phyloP scores from a whole-genome alignment of 371 early-diverging fungal genomes.

The Capniomyces stellatus region DNA sequence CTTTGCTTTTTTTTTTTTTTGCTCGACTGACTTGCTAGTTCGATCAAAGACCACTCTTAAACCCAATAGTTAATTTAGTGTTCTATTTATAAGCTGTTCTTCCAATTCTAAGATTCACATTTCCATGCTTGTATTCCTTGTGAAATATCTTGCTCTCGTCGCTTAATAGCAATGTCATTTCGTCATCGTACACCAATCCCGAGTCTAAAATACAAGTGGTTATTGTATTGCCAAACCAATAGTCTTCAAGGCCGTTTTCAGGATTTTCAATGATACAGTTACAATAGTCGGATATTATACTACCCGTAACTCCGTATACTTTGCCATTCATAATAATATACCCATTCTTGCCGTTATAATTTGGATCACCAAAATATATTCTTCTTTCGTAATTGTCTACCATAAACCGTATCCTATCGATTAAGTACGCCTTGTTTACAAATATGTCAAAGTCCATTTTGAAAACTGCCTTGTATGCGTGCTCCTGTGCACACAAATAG shows the following conservation, averaged over 20 bases:
- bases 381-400: background rate
- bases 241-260: background rate
- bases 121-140: background rate
- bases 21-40: no score
- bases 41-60: no score
- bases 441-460: conserved; percentile 1
- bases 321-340: background rate
- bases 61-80: no score
- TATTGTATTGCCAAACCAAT: background rate
- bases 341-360: background rate
- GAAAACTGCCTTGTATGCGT: background rate
- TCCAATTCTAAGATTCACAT: background rate
- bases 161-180: background rate
- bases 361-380: conserved; percentile 1
- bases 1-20: no score
- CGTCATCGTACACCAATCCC: background rate
- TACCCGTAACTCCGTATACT: background rate
- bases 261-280: background rate
- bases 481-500: background rate
- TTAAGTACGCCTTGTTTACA: background rate
- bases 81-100: background rate
- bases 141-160: background rate
- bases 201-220: background rate
- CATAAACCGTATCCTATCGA: background rate
- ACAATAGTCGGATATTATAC: background rate